phyloP scores from a whole-genome alignment of 768 basidiomycete genomes.

The Calocybe indica region DNA sequence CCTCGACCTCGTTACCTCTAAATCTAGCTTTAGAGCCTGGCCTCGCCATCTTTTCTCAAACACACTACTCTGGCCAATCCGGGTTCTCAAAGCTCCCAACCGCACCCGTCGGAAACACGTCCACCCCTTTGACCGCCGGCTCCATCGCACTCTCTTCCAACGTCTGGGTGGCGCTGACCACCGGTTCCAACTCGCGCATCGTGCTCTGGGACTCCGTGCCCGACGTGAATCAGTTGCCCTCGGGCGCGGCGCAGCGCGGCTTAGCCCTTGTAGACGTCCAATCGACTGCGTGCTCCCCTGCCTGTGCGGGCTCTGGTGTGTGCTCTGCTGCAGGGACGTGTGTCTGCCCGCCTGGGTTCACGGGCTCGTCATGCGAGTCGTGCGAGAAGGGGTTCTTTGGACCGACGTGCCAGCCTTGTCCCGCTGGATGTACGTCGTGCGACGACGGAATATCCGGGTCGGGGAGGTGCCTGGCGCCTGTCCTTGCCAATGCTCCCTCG shows the following conservation, averaged over 20 bases:
- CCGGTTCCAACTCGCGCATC: constrained; percentile 50
- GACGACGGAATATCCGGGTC: constrained; percentile 77
- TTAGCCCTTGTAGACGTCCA: constrained; percentile 67
- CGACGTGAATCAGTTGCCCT: constrained; percentile 65
- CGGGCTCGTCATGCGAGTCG: constrained; percentile 72
- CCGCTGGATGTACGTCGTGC: constrained; percentile 61
- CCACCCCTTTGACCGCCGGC: constrained; percentile 44
- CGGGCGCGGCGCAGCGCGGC: constrained; percentile 27
- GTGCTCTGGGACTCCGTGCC: constrained; percentile 79
- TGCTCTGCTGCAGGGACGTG: constrained; percentile 72
- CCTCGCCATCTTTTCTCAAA: constrained; percentile 54
- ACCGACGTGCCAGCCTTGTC: constrained; percentile 62
- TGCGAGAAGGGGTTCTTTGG: constrained; percentile 78
- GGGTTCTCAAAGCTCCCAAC: constrained; percentile 55
- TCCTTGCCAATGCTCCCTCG: constrained; percentile 46
- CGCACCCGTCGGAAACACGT: constrained; percentile 37
- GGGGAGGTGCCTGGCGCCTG: constrained; percentile 59
- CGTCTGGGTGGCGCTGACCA: constrained; percentile 60
- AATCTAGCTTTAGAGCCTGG: constrained; percentile 63
- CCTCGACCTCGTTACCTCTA: constrained; percentile 55
- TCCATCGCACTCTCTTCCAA: constrained; percentile 68
- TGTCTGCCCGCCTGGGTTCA: constrained; percentile 67
- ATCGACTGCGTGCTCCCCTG: constrained; percentile 67
- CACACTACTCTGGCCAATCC: constrained; percentile 61
- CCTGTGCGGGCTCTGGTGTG: constrained; percentile 67